These are phyloP conservation scores for Taphrina confusa DNA, from an alignment of 1,139 yeast species.

Conservation along the genomic window DNA sequence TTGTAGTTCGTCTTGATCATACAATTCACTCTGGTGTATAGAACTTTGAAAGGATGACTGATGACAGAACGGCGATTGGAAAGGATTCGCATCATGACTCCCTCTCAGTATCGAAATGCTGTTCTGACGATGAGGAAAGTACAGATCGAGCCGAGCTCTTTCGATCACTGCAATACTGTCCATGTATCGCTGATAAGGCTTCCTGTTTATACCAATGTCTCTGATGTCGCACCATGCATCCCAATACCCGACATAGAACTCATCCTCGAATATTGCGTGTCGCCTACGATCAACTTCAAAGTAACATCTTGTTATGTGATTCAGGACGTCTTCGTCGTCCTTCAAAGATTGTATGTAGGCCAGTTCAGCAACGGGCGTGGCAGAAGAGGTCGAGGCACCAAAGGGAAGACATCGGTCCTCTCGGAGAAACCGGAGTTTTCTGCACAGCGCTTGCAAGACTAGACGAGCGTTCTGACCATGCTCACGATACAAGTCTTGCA, in stretches of 20 bases:
- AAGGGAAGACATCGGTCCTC: slow-evolving; percentile 13
- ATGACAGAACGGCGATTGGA: background rate
- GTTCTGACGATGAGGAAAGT: slow-evolving; percentile 11
- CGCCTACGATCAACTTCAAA: slow-evolving; percentile 8
- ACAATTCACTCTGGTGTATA: background rate
- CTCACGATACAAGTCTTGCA: slow-evolving; percentile 1
- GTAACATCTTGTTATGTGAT: slow-evolving; percentile 11
- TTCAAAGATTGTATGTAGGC: background rate
- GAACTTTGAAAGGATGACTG: background rate
- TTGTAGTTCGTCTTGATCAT: no score
- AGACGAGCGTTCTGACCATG: slow-evolving; percentile 25
- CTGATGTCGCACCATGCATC: slow-evolving; percentile 25
- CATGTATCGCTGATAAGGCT: slow-evolving; percentile 13
- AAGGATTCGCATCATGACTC: background rate
- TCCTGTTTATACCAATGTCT: slow-evolving; percentile 6
- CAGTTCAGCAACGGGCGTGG: background rate
- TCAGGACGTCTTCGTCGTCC: slow-evolving; percentile 5
- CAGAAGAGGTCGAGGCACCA: slow-evolving; percentile 18
- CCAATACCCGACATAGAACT: slow-evolving; percentile 27
- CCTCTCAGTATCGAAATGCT: background rate
- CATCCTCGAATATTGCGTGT: background rate
- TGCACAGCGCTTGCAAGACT: slow-evolving; percentile 16
- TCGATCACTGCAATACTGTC: slow-evolving; percentile 20
- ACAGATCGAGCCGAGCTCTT: slow-evolving; percentile 8
- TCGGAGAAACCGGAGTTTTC: slow-evolving; percentile 12